Base-by-base conservation (phyloP, 169 alveolate species). In the Toxoplasma gondii region DNA sequence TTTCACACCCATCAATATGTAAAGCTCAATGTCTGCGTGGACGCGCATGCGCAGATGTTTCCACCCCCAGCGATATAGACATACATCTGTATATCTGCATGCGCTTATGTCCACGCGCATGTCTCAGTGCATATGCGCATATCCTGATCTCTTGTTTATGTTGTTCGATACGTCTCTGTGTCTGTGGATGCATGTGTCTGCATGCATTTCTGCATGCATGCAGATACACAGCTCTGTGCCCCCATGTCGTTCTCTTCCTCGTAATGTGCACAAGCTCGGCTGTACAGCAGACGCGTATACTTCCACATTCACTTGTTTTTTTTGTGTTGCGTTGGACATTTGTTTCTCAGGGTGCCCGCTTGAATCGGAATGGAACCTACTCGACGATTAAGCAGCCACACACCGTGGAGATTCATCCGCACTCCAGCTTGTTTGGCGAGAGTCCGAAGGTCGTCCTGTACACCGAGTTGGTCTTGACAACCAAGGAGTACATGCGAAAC, bases 401-500 rank as follows among this genome's bases (percentile, higher is more conserved):
- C 94, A 97, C 98, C 24, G 99, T 99, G 36, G 97, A 97, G 93
- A 98, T 99, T 44, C 99, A 99, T 95, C 99, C 99, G 17, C 97
- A 98, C 69, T 98, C 99, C 36, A 95, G 98, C 16, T 91, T 99
- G 93, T 98, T 98, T 93, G 98, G 98, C 91, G 97, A 97, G 87
- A 96, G 96, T 74, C 99, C 99, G 94, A 93, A 95, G 58, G 94
- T 97, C 49, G 98, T 99, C 38, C 97, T 98, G n/a, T 99, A 99
- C 95, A 98, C 98, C 88, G 99, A 99, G 95, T 96, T 99, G 88
- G 99, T 99, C 43, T 97, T 96, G 95, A 99, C 99, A 1, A 97
- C 99, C 9, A 99, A 98, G 96, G 99, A 99, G 93, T 99, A 97
- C 97, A 99, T 99, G 99, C 97, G 99, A 88, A 97, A 98, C 94